phyloP scores from a whole-genome alignment of 345 rosid genomes.

The Moricandia moricandioides region DNA sequence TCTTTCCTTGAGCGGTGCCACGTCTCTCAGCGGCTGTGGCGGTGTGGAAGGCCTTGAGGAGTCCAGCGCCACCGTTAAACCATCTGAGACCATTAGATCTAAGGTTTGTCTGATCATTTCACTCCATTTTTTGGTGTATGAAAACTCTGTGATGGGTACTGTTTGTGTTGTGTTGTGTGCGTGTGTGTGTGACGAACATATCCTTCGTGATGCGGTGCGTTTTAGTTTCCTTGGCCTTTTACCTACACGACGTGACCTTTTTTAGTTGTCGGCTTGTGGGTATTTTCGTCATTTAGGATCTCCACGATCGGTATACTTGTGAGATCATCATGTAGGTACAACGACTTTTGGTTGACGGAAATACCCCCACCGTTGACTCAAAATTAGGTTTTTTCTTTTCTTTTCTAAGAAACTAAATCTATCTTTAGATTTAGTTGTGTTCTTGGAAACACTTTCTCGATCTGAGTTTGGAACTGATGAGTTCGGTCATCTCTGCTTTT shows the following conservation, averaged over 20 bases:
- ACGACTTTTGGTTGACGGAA: slow-evolving; percentile 30
- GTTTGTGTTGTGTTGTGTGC: too few relatives aligned
- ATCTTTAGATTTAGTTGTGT: slow-evolving; percentile 12
- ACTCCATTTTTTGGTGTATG: not conserved
- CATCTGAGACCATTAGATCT: slow-evolving; percentile 59
- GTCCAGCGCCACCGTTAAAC: slow-evolving; percentile 48
- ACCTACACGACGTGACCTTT: slow-evolving; percentile 28
- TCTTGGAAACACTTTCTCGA: slow-evolving; percentile 24
- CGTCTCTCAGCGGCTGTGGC: slow-evolving; percentile 46
- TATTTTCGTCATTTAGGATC: slow-evolving; percentile 5
- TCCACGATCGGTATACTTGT: slow-evolving; percentile 25
- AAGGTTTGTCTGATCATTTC: slow-evolving; percentile 50
- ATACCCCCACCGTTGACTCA: slow-evolving; percentile 30
- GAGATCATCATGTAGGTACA: slow-evolving; percentile 29
- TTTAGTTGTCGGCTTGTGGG: not conserved
- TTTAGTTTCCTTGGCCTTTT: slow-evolving; percentile 4
- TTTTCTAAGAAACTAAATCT: slow-evolving; percentile 16
- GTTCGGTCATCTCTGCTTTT: slow-evolving; percentile 38
- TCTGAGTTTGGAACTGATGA: slow-evolving; percentile 9
- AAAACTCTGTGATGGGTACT: not conserved
- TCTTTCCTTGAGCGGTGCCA: slow-evolving; percentile 81
- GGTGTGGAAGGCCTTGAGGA: slow-evolving; percentile 57
- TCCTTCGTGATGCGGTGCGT: not conserved
- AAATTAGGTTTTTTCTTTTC: not conserved
- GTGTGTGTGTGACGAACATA: not conserved